Evolutionary conservation across 768 basidiomycete genomes (phyloP).

Genomic region (Sistotremastrum niveocremeum): DNA sequence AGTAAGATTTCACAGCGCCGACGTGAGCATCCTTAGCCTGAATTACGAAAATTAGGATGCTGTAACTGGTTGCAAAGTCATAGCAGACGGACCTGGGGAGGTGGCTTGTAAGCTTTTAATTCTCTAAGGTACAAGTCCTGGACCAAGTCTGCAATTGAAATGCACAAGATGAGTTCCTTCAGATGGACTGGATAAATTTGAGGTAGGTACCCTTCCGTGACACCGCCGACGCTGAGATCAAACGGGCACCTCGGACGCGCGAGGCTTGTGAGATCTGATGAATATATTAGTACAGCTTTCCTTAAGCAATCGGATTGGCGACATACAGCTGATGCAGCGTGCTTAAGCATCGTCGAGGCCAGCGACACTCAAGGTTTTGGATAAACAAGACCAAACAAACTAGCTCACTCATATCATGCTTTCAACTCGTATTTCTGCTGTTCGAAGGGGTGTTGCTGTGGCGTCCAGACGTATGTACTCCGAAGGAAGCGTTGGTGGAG

Average conservation of each 20-base stretch:
- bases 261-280: too few species aligned
- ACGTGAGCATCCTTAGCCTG: slow-evolving; percentile 88
- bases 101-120: slow-evolving; percentile 80
- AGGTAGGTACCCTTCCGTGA: slow-evolving; percentile 48
- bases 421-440: slow-evolving; percentile 24
- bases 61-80: background rate
- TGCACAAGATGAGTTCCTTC: slow-evolving; percentile 1
- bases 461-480: slow-evolving; percentile 21
- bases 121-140: slow-evolving; percentile 88
- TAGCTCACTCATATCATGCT: slow-evolving; percentile 23
- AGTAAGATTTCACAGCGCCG: slow-evolving; percentile 72
- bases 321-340: slow-evolving; percentile 1
- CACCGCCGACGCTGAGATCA: slow-evolving; percentile 46
- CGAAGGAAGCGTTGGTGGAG: slow-evolving; percentile 44
- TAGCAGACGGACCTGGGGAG: slow-evolving; percentile 43
- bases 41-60: background rate
- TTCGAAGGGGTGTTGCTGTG: slow-evolving; percentile 20
- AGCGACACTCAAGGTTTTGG: background rate
- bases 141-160: slow-evolving; percentile 53
- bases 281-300: too few species aligned
- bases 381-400: slow-evolving; percentile 7
- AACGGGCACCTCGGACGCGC: slow-evolving; percentile 17
- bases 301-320: too few species aligned
- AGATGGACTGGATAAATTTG: slow-evolving; percentile 14
- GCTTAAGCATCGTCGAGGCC: slow-evolving; percentile 4